Base-by-base conservation (phyloP, 2,329 filamentous ascomycete genomes). In the Graphilbum ipis-grandicollis region DNA sequence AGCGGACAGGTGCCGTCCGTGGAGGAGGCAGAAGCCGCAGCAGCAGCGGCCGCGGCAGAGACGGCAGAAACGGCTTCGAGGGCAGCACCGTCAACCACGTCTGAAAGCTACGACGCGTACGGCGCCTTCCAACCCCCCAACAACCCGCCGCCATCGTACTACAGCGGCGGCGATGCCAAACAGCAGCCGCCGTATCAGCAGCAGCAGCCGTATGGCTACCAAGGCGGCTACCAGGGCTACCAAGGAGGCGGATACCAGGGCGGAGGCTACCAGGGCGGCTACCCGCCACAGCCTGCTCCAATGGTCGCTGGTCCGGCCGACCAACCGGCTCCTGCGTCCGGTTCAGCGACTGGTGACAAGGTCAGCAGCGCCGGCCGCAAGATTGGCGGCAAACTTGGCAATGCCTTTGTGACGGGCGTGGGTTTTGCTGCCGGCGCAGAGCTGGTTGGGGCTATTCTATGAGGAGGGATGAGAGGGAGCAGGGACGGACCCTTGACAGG, bases 301-400 rank as follows among this genome's bases (percentile, higher is more conserved):
- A n/a, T n/a, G 62, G 19, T 52, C 13, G 25, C 33, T 51, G 10
- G 64, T 68, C 51, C 63, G 63, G 51, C 72, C 69, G 56, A 73
- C 69, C 4, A 79, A 79, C 58, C 29, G 22, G 15, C 38, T 31
- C 15, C 37, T 19, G 47, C 59, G 57, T 15, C 48, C 53, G 25
- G 60, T 60, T 12, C 63, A 62, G 25, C 3, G 5, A 61, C 62
- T 31, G 63, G 60, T 9, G 64, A 62, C 14, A 90, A 90, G 62
- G 62, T 75, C 14, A 68, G 74, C 44, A 68, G 83, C 56, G 71
- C 75, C 39, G 85, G 83, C 39, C 93, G 93, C 75, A 94, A 94
- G 62, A 81, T 94, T 57, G 86, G 88, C 46, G 93, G 92, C 72
- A 96, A 94, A 66, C 56, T 88, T 51, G 88, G 88, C 7, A 75